phyloP scores from a whole-genome alignment of 768 basidiomycete species.

The Leccinum boreale region DNA sequence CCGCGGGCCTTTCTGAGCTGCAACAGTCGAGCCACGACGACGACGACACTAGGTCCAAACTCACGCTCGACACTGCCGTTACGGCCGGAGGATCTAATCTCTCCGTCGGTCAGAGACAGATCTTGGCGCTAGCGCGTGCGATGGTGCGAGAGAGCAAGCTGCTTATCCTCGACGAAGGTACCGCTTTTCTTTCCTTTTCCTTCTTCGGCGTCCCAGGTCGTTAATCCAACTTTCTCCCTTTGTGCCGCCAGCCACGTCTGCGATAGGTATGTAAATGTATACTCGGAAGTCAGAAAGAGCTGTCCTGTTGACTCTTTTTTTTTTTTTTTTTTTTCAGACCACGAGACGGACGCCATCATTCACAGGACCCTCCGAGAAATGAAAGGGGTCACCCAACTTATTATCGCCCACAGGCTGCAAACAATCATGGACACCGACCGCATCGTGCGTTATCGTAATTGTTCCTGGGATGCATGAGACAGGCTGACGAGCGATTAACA shows the following conservation, averaged over 20 bases:
- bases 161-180: slow-evolving; percentile 43
- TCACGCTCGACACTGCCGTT: slow-evolving; percentile 45
- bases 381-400: slow-evolving; percentile 7
- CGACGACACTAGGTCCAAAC: neutral
- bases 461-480: neutral
- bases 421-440: slow-evolving; percentile 10
- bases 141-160: slow-evolving; percentile 44
- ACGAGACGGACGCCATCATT: slow-evolving; percentile 8
- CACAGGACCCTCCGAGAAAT: slow-evolving; percentile 5
- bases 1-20: slow-evolving; percentile 35
- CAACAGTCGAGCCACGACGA: slow-evolving; percentile 14
- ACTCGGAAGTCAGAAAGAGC: too few relatives aligned
- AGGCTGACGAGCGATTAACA: neutral
- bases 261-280: slow-evolving; percentile 3
- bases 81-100: slow-evolving; percentile 35
- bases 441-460: neutral
- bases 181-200: neutral
- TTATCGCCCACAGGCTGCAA: slow-evolving; percentile 7
- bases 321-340: neutral
- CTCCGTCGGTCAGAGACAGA: slow-evolving; percentile 47
- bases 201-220: neutral
- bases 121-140: slow-evolving; percentile 41
- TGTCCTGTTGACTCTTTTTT: neutral
- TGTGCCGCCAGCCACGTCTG: slow-evolving; percentile 2
- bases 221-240: neutral